Base-by-base conservation (phyloP, 129 eudicot species). In the Cynara cardunculus region DNA sequence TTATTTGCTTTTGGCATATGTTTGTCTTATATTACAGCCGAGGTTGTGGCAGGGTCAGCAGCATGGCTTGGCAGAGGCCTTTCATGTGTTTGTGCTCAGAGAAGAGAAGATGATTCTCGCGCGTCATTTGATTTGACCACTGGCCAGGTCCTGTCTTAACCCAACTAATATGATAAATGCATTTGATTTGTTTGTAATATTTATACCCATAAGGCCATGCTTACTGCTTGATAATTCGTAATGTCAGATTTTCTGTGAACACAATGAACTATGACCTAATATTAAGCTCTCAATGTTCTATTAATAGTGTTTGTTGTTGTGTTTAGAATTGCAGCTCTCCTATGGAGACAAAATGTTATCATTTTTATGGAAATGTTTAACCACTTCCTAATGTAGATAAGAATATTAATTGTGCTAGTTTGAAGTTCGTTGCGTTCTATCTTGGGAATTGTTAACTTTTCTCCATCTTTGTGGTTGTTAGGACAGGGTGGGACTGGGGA, bases 11-110 rank as follows among this genome's bases (percentile, higher is more conserved):
- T 53, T 61, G 78, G 81, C 75, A 76, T 77, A 53, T 81, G 32
- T 65, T 76, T 5, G n/a, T 34, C 66, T 80, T 87, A 69, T 69
- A 77, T 84, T 83, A 61, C 86, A 92, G 97, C 88, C 41, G 99
- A 94, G 93, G 99, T 95, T 75, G 99, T 88, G 71, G 97, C 97
- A 77, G 97, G 97, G 79, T 95, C 99, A 82, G 97, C 99, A 78
- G 97, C 99, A 78, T 95, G 99, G 99, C 91, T 95, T 69, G 99
- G 99, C 68, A 90, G 88, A 87, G 99, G 99, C 72, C 93, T 95
- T 78, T 95, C 99, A 19, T 95, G 99, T 88, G 99, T 95, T 75
- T 95, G 99, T 85, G 99, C 89, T 88, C 99, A 90, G 76, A 83
- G 97, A 80, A 89, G 91, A 81, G 99, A 95, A 66, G 86, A 89